Evolutionary conservation across 1,284 basidiomycete genomes (phyloP).

Genomic region (Gomphus sp.): DNA sequence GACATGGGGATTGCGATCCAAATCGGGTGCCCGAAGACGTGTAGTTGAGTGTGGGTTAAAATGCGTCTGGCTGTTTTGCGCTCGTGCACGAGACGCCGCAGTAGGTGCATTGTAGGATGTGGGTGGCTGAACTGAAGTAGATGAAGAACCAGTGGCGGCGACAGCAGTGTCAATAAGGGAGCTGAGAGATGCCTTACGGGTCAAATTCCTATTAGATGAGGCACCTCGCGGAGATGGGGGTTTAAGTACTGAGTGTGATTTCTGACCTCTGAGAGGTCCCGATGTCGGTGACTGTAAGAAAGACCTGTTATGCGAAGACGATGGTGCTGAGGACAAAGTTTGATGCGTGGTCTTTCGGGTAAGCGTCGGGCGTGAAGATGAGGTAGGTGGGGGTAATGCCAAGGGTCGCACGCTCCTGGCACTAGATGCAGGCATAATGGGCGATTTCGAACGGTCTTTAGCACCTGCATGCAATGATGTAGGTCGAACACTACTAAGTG

Average conservation of each 20-base stretch:
- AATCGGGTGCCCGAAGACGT: slow-evolving; percentile 13
- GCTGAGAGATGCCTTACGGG: slow-evolving; percentile 68
- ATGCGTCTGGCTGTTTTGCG: slow-evolving; percentile 35
- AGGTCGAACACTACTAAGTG: slow-evolving; percentile 37
- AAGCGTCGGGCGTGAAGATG: slow-evolving; percentile 28
- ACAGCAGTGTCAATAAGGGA: slow-evolving; percentile 52
- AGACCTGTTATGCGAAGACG: slow-evolving; percentile 32
- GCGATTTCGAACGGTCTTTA: slow-evolving; percentile 63
- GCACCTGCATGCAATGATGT: slow-evolving; percentile 38
- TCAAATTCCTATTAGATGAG: slow-evolving; percentile 38
- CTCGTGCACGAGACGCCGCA: slow-evolving; percentile 67
- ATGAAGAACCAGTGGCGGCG: slow-evolving; percentile 36
- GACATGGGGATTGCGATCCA: slow-evolving; percentile 47
- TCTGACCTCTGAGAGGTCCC: slow-evolving; percentile 66
- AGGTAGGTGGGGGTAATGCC: slow-evolving; percentile 52
- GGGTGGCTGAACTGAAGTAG: slow-evolving; percentile 26
- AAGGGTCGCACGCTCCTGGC: slow-evolving; percentile 57
- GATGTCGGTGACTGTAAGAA: slow-evolving; percentile 56
- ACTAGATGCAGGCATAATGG: slow-evolving; percentile 57
- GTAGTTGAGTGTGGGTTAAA: slow-evolving; percentile 42
- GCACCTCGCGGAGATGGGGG: slow-evolving; percentile 51
- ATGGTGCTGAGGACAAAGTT: slow-evolving; percentile 28
- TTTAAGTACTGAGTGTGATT: slow-evolving; percentile 70
- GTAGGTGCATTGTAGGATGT: slow-evolving; percentile 67
- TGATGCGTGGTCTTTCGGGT: slow-evolving; percentile 52